Evolutionary conservation across 1,284 basidiomycete genomes (phyloP), one percentile per base, ranked within the genome.

Genomic region (Fomitiporia mediterranea): DNA sequence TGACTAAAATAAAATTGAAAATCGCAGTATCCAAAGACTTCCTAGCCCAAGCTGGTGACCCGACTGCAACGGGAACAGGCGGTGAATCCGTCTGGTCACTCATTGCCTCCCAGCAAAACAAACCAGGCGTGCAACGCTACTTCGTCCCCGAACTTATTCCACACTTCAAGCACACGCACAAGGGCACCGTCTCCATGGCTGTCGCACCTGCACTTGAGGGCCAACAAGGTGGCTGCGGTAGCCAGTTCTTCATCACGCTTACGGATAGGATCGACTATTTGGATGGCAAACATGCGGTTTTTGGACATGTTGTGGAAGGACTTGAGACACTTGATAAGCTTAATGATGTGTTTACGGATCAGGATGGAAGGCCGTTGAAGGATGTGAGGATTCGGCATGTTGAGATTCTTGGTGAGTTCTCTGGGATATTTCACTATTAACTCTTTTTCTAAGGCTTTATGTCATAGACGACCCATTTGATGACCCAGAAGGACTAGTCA

Each of bases 231-330:
- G 92, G 94, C 4, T 94, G 92, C 62, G 96, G 92, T 2, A 91
- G 89, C 65, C 96, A 98, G 68, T 99, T 98, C 77, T 98, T 98
- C 73, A 82, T 99, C 65, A 98, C 96, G 0, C 78, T 99, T 1
- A 86, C 80, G 17, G 91, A 96, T 64, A 84, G 86, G 59, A 91
- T 98, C 66, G 92, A 95, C 62, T 98, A 98, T 67, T 80, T 99
- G 35, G 96, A 99, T 65, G 92, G 92, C 54, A 95, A 94, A 68
- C 96, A 99, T 67, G 90, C 91, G 0, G 92, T 94, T 1, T 98
- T 99, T 69, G 96, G 95, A 8, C 88, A 88, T 66, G 91, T 98
- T 8, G 92, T 98, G 4, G 96, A 99, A 69, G 96, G 97, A 0
- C 69, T 92, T 19, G 95, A 98, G 27, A 94, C 92, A 6, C 72